Conservation (phyloP, 164 flowering plant genomes). For the Stephania yunnanensis region DNA sequence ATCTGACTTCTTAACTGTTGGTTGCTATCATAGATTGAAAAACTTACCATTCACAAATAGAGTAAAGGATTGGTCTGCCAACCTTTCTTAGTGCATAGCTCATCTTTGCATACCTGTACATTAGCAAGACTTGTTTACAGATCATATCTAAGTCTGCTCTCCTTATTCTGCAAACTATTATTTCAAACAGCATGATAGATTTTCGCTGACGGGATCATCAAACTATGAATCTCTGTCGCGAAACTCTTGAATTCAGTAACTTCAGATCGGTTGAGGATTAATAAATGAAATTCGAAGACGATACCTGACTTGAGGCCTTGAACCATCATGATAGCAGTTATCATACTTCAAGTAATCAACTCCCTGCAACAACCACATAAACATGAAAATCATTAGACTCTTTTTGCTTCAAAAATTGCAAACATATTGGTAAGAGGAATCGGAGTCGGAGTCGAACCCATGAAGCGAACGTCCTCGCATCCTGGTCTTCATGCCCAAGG, state of each 20-base stretch:
- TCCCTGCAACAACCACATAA: constrained; percentile 24
- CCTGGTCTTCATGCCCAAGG: constrained; percentile 46
- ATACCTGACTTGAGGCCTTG: constrained; percentile 33
- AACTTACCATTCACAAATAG: constrained; percentile 45
- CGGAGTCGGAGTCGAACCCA: constrained; percentile 35
- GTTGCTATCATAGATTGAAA: background rate
- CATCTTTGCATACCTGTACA: constrained; percentile 33
- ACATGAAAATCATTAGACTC: background rate
- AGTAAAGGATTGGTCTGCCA: constrained; percentile 34
- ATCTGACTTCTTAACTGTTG: no score
- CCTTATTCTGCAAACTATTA: no score
- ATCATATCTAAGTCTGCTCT: no score
- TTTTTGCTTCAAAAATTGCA: background rate
- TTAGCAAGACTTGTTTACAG: no score
- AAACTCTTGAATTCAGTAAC: no score
- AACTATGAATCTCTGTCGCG: no score
- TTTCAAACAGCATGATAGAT: no score
- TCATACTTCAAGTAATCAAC: constrained; percentile 52
- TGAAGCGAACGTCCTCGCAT: constrained; percentile 42
- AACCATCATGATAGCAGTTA: constrained; percentile 37
- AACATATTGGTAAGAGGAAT: background rate
- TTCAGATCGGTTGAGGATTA: no score
- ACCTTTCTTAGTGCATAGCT: constrained; percentile 32
- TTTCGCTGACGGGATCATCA: no score
- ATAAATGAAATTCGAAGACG: no score